Evolutionary conservation across 1,284 basidiomycete species (phyloP).

Genomic region (Schizopora paradoxa): DNA sequence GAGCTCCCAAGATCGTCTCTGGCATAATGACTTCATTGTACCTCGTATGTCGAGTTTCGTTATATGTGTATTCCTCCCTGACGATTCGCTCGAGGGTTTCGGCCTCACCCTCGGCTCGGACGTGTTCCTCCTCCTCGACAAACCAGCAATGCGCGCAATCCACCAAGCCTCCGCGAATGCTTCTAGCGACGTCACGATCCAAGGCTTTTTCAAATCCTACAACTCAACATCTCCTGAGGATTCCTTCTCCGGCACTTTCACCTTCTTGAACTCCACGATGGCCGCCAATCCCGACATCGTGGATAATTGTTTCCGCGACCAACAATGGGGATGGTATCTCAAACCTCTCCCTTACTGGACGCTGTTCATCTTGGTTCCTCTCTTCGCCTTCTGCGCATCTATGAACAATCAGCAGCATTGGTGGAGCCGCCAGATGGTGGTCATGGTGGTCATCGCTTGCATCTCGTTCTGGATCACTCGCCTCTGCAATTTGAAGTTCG

Average conservation of each 20-base stretch:
- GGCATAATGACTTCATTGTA: slow-evolving; percentile 90
- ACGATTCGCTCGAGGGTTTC: slow-evolving; percentile 51
- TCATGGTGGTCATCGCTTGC: slow-evolving; percentile 36
- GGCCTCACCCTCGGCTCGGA: slow-evolving; percentile 86
- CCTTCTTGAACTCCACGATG: slow-evolving; percentile 55
- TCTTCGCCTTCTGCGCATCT: slow-evolving; percentile 34
- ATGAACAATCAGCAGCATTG: slow-evolving; percentile 38
- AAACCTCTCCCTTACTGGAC: slow-evolving; percentile 34
- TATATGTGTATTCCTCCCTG: no score
- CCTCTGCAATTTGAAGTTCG: slow-evolving; percentile 30
- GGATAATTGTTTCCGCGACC: slow-evolving; percentile 34
- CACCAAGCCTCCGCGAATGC: slow-evolving; percentile 46
- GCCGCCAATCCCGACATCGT: slow-evolving; percentile 38
- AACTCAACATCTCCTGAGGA: slow-evolving; percentile 44
- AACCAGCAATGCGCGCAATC: slow-evolving; percentile 46
- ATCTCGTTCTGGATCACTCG: slow-evolving; percentile 15
- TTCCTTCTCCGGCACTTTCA: slow-evolving; percentile 67
- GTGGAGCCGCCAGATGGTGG: slow-evolving; percentile 33
- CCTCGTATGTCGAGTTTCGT: slow-evolving; percentile 44
- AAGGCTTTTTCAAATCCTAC: slow-evolving; percentile 65
- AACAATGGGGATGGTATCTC: slow-evolving; percentile 36
- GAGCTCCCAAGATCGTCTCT: slow-evolving; percentile 50
- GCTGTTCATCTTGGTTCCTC: slow-evolving; percentile 36
- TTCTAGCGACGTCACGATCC: slow-evolving; percentile 44
- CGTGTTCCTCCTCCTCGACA: slow-evolving; percentile 76